phyloP scores from a whole-genome alignment of 371 early-diverging fungal species.

The Mucor irregularis region DNA sequence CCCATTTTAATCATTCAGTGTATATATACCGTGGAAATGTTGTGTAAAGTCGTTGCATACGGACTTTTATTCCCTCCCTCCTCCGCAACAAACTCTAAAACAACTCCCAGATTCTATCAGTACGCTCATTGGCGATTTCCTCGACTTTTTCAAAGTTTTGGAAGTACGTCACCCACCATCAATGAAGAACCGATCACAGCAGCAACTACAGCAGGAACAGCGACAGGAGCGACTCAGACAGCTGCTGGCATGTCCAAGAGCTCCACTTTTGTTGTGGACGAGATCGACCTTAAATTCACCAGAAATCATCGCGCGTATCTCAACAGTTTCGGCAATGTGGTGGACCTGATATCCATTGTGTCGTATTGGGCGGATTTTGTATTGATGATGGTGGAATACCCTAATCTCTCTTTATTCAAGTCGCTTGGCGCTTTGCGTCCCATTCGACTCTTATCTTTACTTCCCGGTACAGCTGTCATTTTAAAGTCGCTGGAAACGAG shows the following conservation, averaged over 20 bases:
- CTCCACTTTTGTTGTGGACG: background rate
- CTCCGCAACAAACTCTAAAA: background rate
- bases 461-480: conserved; percentile 61
- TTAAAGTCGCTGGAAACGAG: conserved; percentile 56
- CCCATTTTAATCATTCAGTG: conserved; percentile 48
- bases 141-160: too few relatives aligned
- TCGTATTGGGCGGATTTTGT: conserved; percentile 57
- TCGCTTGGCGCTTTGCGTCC: conserved; percentile 53
- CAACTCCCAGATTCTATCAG: too few relatives aligned
- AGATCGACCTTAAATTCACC: background rate
- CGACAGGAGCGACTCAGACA: too few relatives aligned
- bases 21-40: conserved; percentile 31
- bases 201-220: too few relatives aligned
- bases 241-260: background rate
- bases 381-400: conserved; percentile 47
- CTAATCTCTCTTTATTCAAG: conserved; percentile 54
- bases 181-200: too few relatives aligned
- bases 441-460: conserved; percentile 46
- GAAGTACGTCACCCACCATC: too few relatives aligned
- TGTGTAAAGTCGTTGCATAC: conserved; percentile 47
- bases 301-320: conserved; percentile 39
- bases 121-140: too few relatives aligned
- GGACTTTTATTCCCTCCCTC: conserved; percentile 45
- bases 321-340: conserved; percentile 46
- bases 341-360: conserved; percentile 47